Percentiles rank a stretch among this genome's conserved stretches.
Conservation (phyloP, 2,329 filamentous ascomycete genomes). For the Myriosclerotinia curreyana region DNA sequence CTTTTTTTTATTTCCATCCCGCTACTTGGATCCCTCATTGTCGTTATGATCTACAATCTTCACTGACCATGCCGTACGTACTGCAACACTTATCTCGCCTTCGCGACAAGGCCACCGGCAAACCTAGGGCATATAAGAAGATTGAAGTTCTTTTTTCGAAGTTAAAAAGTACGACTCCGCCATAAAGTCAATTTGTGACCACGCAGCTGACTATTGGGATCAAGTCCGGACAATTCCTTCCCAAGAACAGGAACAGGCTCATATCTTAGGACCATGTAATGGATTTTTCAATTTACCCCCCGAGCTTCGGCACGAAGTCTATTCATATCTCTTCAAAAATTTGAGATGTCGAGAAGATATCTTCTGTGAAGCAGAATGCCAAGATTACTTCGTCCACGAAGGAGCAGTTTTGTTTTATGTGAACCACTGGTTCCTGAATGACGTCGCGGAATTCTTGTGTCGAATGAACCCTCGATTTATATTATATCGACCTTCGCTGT, state of each 20-base stretch:
- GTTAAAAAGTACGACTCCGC: constrained; percentile 13
- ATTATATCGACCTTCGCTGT: constrained; percentile 19
- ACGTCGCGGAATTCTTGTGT: constrained; percentile 19
- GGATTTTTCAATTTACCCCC: constrained; percentile 15
- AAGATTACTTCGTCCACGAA: constrained; percentile 11
- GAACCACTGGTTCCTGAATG: constrained; percentile 17
- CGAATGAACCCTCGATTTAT: constrained; percentile 19
- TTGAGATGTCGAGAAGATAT: constrained; percentile 19
- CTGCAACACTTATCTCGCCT: constrained; percentile 9
- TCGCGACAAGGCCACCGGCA: constrained; percentile 10
- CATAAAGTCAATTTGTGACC: constrained; percentile 5
- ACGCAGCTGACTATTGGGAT: constrained; percentile 13
- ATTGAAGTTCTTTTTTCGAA: constrained; percentile 12
- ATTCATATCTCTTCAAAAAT: constrained; percentile 20
- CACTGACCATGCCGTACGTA: constrained; percentile 19
- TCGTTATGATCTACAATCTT: constrained; percentile 12
- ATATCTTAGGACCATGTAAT: constrained; percentile 1
- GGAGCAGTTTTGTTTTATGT: constrained; percentile 17
- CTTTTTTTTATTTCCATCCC: neutral
- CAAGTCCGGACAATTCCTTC: neutral
- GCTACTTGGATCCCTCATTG: neutral
- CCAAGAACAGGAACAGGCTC: constrained; percentile 4
- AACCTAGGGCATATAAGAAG: constrained; percentile 8
- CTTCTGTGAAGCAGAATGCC: constrained; percentile 18
- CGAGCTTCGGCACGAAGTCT: constrained; percentile 17